Evolutionary conservation across 106 monocot species (phyloP), one percentile per base, ranked within the genome.

Genomic region (Apostasia shenzhenica): DNA sequence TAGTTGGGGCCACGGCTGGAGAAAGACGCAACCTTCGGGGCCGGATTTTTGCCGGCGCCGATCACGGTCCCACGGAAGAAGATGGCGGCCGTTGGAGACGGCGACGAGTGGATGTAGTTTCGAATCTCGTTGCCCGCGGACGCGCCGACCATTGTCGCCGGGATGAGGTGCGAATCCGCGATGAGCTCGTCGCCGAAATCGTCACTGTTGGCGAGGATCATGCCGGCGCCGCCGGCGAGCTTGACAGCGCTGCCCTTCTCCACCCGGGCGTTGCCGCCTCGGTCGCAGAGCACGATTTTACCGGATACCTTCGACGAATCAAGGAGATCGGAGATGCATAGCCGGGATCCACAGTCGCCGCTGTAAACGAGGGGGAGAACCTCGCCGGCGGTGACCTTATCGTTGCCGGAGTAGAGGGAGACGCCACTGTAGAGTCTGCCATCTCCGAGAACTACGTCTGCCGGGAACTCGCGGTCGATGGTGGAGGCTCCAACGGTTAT

Each of bases 401-500:
- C 62, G 0, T 83, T 76, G 6, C 84, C 89, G 42, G 89, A 69
- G 67, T 89, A 97, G 11, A 97, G 84, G 6, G 95, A 97, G 8
- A 89, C 84, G 13, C 95, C 92, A 0, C 60, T 61, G 54, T 78
- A 69, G 4, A 68, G 55, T 10, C 55, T 67, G 8, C 92, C 84
- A 57, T 87, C 78, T 0, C 92, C 92, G 53, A 92, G 82, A 3
- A 78, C 43, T 0, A 81, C 97, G 43, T 99, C 89, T 7, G 97
- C 92, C 0, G 92, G 92, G 61, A 89, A 97, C 14, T 92, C 86
- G 2, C 92, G 67, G 49, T 97, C 86, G 14, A 92, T 63, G 14
- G 87, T 92, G n/a, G 92, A 92, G 0, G 92, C 97, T 0, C 97
- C 97, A 5, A 97, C 97, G 8, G 97, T 97, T 5, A 97, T 72